Percentiles rank a stretch among this genome's conserved stretches.
Conservation (phyloP, 2,329 filamentous ascomycete genomes). For the Zasmidium cellare region DNA sequence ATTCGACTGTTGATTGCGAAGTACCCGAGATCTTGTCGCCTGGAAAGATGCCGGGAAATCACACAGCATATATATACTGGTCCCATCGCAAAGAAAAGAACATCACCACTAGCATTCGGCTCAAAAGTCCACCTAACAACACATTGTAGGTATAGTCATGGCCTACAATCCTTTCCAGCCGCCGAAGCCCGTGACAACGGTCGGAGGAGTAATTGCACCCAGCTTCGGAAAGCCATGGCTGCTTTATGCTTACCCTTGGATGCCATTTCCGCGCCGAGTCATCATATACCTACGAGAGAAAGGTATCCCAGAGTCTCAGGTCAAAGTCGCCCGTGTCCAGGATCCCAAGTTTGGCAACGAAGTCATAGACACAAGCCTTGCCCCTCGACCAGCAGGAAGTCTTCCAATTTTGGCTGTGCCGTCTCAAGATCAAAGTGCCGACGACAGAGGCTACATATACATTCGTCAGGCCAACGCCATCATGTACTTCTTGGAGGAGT, state of each 20-base stretch:
- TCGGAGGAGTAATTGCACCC: background rate
- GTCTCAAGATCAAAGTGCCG: background rate
- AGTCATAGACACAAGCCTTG: background rate
- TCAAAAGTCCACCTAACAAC: too few relatives aligned
- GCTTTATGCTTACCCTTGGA: conserved; percentile 15
- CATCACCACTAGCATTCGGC: too few relatives aligned
- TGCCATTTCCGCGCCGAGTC: conserved; percentile 14
- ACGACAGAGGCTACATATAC: conserved; percentile 1
- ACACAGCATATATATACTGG: background rate
- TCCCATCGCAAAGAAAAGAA: background rate
- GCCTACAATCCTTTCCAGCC: background rate
- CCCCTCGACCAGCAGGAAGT: conserved; percentile 11
- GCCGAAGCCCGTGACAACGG: background rate
- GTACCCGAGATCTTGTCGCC: background rate
- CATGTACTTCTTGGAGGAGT: conserved; percentile 14
- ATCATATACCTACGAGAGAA: conserved; percentile 16
- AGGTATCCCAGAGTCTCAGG: conserved; percentile 10
- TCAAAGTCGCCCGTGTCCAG: conserved; percentile 10
- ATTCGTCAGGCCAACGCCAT: conserved; percentile 16
- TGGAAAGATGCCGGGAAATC: background rate
- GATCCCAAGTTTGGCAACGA: conserved; percentile 7
- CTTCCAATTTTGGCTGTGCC: conserved; percentile 13
- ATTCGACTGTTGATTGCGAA: background rate
- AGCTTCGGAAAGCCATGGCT: conserved; percentile 8
- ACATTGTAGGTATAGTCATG: too few relatives aligned